Conservation (phyloP, 2,329 filamentous ascomycete genomes). For the Eutypa lata region DNA sequence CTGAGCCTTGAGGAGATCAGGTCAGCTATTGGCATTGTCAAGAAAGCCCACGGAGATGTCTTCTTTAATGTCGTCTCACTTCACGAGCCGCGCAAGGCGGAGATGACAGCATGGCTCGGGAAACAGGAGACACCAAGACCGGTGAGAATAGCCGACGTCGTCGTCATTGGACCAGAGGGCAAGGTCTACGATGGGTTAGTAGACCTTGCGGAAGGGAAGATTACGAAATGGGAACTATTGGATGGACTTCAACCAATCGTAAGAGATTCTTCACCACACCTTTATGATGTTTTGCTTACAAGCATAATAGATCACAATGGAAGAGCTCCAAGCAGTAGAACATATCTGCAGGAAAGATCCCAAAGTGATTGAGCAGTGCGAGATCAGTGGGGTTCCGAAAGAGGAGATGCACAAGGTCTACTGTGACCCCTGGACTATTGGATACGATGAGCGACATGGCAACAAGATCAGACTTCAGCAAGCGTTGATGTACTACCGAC, state of each 20-base stretch:
- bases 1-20: slow-evolving; percentile 72
- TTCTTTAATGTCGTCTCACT: slow-evolving; percentile 86
- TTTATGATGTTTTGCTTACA: slow-evolving; percentile 2
- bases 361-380: slow-evolving; percentile 87
- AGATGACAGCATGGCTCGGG: slow-evolving; percentile 78
- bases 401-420: slow-evolving; percentile 94
- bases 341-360: slow-evolving; percentile 71
- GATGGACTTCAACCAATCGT: slow-evolving; percentile 79
- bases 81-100: slow-evolving; percentile 79
- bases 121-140: slow-evolving; percentile 63
- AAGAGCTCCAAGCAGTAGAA: slow-evolving; percentile 82
- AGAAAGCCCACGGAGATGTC: slow-evolving; percentile 65
- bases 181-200: slow-evolving; percentile 82
- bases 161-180: slow-evolving; percentile 75
- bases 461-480: slow-evolving; percentile 78
- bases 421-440: slow-evolving; percentile 95
- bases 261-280: slow-evolving; percentile 23
- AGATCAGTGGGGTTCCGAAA: slow-evolving; percentile 73
- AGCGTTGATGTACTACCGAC: slow-evolving; percentile 93
- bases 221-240: slow-evolving; percentile 71
- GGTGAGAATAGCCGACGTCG: slow-evolving; percentile 72
- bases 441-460: slow-evolving; percentile 87
- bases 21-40: slow-evolving; percentile 64
- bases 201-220: slow-evolving; percentile 63
- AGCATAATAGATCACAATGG: slow-evolving; percentile 72